Base-by-base conservation (phyloP, 371 early-diverging fungal genomes). In the Catenaria anguillulae region DNA sequence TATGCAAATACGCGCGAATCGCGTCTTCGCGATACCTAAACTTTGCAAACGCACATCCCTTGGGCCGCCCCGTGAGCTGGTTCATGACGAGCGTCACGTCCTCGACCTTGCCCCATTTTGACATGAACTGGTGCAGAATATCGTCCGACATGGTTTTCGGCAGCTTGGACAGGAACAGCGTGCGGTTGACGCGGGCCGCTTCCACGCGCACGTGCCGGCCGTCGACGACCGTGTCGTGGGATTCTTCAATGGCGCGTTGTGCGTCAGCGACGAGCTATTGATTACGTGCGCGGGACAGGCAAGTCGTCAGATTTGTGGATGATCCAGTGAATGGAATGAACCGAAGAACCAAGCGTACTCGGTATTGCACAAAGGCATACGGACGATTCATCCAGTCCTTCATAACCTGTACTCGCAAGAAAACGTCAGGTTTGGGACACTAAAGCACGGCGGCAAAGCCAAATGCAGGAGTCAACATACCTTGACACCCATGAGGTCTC, bases 291-390 rank as follows among this genome's bases (percentile, higher is more conserved):
- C n/a, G n/a, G n/a, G n/a, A n/a, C n/a, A n/a, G n/a, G n/a, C n/a
- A n/a, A n/a, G 21, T 43, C 45, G 33, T 43, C n/a, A 4, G 42
- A 2, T 26, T 36, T 40, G 3, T 4, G 13, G n/a, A 19, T 4
- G 24, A 19, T 15, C 26, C 21, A 6, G 52, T 46, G 33, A 40
- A 33, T 21, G 42, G n/a, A 23, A 1, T 12, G 43, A 34, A 10
- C 45, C 15, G 26, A 35, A 19, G 4, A 56, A n/a, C 4, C 21
- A 40, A 5, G 23, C 52, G 34, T 67, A 82, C 85, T 71, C 82
- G 79, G 69, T 78, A 90, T 63, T 89, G 89, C 2, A 90, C 91
- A 71, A 90, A 90, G 0, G 88, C 84, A 66, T 87, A 90, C 0
- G 91, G 91, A n/a, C 91, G 70, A 26, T 75, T 67, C 71, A 83